Percentiles rank a stretch among this genome's conserved stretches.
phyloP scores from a whole-genome alignment of 305 asterid species.

The Solanum hybrid region DNA sequence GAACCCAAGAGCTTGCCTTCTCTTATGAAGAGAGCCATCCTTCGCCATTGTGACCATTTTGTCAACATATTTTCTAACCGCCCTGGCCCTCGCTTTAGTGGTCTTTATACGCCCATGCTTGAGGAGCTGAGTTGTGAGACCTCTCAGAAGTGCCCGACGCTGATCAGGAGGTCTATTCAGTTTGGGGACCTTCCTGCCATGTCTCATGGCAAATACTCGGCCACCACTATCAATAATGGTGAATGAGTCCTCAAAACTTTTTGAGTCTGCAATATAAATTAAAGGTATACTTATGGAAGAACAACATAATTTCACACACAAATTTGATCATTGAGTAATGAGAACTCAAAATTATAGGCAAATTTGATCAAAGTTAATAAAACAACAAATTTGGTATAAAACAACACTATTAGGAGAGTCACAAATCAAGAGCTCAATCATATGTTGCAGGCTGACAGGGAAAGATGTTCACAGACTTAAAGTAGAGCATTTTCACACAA shows the following conservation, averaged over 20 bases:
- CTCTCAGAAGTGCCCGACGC: constrained; percentile 75
- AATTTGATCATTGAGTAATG: background rate
- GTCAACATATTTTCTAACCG: constrained; percentile 76
- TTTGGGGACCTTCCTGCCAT: constrained; percentile 91
- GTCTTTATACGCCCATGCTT: constrained; percentile 91
- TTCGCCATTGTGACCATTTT: constrained; percentile 90
- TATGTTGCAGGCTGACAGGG: background rate
- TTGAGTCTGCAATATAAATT: constrained; percentile 33
- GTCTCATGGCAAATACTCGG: constrained; percentile 72
- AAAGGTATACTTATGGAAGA: background rate
- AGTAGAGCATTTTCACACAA: background rate
- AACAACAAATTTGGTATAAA: background rate
- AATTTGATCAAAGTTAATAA: background rate
- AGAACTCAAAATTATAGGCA: background rate
- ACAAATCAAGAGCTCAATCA: background rate
- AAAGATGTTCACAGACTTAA: background rate
- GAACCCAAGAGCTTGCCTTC: constrained; percentile 93
- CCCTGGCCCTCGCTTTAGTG: constrained; percentile 85
- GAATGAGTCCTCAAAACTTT: constrained; percentile 36
- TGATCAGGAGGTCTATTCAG: constrained; percentile 95
- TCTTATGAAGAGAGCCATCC: constrained; percentile 85
- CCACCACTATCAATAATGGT: constrained; percentile 45
- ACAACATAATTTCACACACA: background rate
- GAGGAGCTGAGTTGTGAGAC: constrained; percentile 80
- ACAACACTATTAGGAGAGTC: background rate